Base-by-base conservation (phyloP, 805 yeast species). In the Kodamaea lidongshanica region DNA sequence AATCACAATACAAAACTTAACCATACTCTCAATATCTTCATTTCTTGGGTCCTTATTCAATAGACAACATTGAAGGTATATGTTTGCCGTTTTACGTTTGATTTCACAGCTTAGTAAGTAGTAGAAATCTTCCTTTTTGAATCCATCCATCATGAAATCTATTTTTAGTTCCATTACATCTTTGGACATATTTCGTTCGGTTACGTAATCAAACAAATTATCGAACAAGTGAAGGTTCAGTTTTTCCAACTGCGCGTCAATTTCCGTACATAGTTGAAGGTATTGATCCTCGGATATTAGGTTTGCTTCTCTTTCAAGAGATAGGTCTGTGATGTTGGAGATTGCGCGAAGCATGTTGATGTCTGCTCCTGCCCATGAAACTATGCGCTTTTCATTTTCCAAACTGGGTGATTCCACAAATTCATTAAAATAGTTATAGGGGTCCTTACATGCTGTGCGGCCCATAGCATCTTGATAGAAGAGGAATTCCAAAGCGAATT, bases 281-380 rank as follows among this genome's bases (percentile, higher is more conserved):
- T 44, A 50, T n/a, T 38, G 35, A 4, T 26, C 16, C 18, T 41
- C 43, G 3, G 42, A 18, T 3, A 50, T 37, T 3, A 33, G 35
- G 7, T 28, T 23, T 21, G 37, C 31, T 7, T 25, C 30, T 30
- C 56, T 39, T 30, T 54, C 58, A 23, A 51, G 44, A 5, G 61
- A 55, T 19, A 56, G 37, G 28, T 56, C 61, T 6, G 62, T 56
- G 19, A 55, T 52, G 23, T 54, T 58, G 6, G 56, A 41, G 9
- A 56, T 45, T 6, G 49, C 39, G 19, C 42, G 40, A 2, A 55
- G 28, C 25, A 56, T 36, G 6, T 37, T 28, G 23, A 40, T 36
- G 23, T 53, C 55, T 32, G 61, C 54, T 10, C 61, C 62, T 49
- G 51, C 52, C 62, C 62, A 56, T 16, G 55, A 42, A 5, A 37